A percentile compares a stretch with the other conserved stretches of the same genome.
Evolutionary conservation across 2,329 filamentous ascomycete species (phyloP).

Genomic region (Zymoseptoria tritici): DNA sequence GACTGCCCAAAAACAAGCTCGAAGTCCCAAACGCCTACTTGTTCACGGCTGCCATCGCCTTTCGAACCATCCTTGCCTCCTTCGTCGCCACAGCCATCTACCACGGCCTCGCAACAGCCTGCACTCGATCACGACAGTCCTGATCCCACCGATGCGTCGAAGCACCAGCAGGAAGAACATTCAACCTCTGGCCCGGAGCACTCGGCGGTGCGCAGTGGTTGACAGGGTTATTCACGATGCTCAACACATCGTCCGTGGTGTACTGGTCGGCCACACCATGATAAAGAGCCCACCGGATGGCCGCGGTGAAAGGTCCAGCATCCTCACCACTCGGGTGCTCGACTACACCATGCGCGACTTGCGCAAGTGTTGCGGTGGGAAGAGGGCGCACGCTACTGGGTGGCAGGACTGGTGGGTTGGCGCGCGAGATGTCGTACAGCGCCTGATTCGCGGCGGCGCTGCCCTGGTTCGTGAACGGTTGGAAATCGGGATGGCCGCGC

Average conservation of each 20-base stretch:
- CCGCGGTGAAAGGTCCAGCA: conserved; percentile 1
- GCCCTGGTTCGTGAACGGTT: background rate
- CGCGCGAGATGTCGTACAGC: background rate
- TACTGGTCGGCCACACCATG: conserved; percentile 14
- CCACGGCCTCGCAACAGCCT: background rate
- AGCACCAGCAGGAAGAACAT: background rate
- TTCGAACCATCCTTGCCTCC: background rate
- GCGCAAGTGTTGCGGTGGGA: background rate
- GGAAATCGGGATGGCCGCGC: background rate
- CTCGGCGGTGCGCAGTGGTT: background rate
- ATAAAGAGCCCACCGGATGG: background rate
- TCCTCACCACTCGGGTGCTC: conserved; percentile 2
- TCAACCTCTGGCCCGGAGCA: background rate
- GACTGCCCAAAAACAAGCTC: background rate
- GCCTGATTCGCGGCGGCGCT: background rate
- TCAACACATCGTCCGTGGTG: background rate
- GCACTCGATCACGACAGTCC: background rate
- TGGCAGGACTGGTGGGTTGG: background rate
- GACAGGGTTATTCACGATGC: background rate
- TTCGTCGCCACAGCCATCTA: background rate
- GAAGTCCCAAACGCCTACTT: background rate
- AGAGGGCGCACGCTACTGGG: background rate
- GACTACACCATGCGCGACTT: background rate
- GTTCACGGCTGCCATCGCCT: background rate
- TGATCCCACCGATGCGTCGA: background rate